Evolutionary conservation across 2,329 filamentous ascomycete species (phyloP).

Genomic region (Eurotiales sp.): DNA sequence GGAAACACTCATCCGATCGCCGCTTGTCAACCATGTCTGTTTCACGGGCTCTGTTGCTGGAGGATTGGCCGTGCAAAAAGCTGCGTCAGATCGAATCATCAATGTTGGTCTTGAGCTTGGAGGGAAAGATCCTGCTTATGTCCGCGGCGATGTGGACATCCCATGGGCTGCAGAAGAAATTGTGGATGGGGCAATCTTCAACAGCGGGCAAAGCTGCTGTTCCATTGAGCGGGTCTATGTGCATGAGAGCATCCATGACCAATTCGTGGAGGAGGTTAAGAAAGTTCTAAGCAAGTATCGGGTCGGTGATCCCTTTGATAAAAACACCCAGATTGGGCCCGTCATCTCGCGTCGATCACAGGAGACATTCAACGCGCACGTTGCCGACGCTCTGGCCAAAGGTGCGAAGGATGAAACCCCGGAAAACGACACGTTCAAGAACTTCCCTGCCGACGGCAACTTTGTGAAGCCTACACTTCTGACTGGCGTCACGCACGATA

Average conservation of each 20-base stretch:
- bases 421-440: constrained; percentile 70
- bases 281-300: constrained; percentile 76
- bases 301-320: constrained; percentile 81
- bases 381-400: constrained; percentile 76
- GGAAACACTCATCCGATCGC: constrained; percentile 72
- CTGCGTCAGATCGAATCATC: constrained; percentile 77
- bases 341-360: constrained; percentile 80
- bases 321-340: constrained; percentile 77
- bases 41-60: constrained; percentile 92
- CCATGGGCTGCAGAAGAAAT: constrained; percentile 92
- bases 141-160: constrained; percentile 79
- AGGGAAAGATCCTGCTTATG: constrained; percentile 91
- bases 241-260: constrained; percentile 75
- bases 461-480: constrained; percentile 84
- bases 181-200: constrained; percentile 93
- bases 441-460: constrained; percentile 73
- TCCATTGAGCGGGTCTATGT: constrained; percentile 91
- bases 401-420: constrained; percentile 84
- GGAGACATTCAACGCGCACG: constrained; percentile 70
- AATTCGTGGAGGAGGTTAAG: constrained; percentile 74
- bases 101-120: constrained; percentile 87
- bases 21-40: constrained; percentile 75
- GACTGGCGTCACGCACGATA: constrained; percentile 72
- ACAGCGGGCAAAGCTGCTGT: constrained; percentile 97
- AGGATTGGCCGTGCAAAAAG: constrained; percentile 79